Conservation (phyloP, 805 yeast genomes). For the Metschnikowia reukaufii region DNA sequence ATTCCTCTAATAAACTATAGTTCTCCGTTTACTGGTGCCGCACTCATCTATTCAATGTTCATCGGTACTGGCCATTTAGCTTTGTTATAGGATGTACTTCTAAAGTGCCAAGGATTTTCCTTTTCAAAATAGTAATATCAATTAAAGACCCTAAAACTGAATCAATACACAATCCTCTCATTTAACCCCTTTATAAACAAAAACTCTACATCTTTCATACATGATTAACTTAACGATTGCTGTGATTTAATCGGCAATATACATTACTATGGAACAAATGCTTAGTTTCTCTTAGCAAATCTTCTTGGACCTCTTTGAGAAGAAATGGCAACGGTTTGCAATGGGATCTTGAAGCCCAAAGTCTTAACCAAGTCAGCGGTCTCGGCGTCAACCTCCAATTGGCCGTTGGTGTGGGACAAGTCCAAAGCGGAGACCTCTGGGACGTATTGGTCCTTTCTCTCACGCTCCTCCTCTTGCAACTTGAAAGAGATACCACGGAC, state of each 20-base stretch:
- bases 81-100: too few species aligned
- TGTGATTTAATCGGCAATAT: conserved; percentile 18
- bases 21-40: too few species aligned
- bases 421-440: conserved; percentile 99
- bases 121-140: too few species aligned
- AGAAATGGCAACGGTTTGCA: conserved; percentile 82
- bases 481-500: conserved; percentile 99
- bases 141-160: too few species aligned
- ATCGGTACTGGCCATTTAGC: too few species aligned
- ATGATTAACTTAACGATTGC: conserved; percentile 4
- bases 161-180: too few species aligned
- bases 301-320: conserved; percentile 89
- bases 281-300: conserved; percentile 86
- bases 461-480: conserved; percentile 99
- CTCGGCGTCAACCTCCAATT: conserved; percentile 95
- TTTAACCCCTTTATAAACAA: too few species aligned
- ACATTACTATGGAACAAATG: conserved; percentile 20
- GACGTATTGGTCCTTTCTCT: conserved; percentile 99
- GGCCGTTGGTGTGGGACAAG: conserved; percentile 93
- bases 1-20: too few species aligned
- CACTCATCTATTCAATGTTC: too few species aligned
- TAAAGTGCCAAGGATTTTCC: too few species aligned
- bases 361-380: conserved; percentile 93
- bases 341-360: conserved; percentile 85
- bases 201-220: background rate